phyloP scores from a whole-genome alignment of 495 filamentous ascomycete genomes.

The Emericellopsis terricola region DNA sequence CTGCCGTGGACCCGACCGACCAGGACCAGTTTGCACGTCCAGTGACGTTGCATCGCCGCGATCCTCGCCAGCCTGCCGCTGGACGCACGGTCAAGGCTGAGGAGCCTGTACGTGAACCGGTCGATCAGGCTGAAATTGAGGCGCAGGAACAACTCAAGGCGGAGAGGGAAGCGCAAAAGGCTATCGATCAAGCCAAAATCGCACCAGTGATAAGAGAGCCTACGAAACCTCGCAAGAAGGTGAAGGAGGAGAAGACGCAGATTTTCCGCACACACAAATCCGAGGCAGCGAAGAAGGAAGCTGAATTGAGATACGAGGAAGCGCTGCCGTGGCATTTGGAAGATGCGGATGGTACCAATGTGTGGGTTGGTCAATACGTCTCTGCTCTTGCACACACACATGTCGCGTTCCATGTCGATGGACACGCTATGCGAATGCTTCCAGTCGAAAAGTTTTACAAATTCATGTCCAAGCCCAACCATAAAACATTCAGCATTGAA shows the following conservation, averaged over 20 bases:
- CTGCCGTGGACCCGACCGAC: slow-evolving; percentile 48
- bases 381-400: slow-evolving; percentile 59
- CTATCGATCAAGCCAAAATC: slow-evolving; percentile 71
- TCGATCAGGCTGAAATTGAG: slow-evolving; percentile 50
- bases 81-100: slow-evolving; percentile 35
- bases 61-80: slow-evolving; percentile 54
- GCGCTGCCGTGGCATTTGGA: slow-evolving; percentile 91
- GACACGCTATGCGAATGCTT: slow-evolving; percentile 58
- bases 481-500: slow-evolving; percentile 64
- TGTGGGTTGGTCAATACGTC: slow-evolving; percentile 84
- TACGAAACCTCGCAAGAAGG: slow-evolving; percentile 39
- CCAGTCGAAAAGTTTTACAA: slow-evolving; percentile 92
- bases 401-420: slow-evolving; percentile 54
- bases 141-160: slow-evolving; percentile 43
- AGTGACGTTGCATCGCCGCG: slow-evolving; percentile 72
- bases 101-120: slow-evolving; percentile 24
- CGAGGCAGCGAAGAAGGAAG: slow-evolving; percentile 59
- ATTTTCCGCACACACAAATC: slow-evolving; percentile 27
- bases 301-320: slow-evolving; percentile 81
- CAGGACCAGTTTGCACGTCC: slow-evolving; percentile 72
- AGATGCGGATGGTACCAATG: slow-evolving; percentile 84
- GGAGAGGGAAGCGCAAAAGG: slow-evolving; percentile 65
- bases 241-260: slow-evolving; percentile 59
- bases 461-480: slow-evolving; percentile 66
- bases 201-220: slow-evolving; percentile 43